Evolutionary conservation across 2,329 filamentous ascomycete genomes (phyloP).

Genomic region (Periconia sp.): DNA sequence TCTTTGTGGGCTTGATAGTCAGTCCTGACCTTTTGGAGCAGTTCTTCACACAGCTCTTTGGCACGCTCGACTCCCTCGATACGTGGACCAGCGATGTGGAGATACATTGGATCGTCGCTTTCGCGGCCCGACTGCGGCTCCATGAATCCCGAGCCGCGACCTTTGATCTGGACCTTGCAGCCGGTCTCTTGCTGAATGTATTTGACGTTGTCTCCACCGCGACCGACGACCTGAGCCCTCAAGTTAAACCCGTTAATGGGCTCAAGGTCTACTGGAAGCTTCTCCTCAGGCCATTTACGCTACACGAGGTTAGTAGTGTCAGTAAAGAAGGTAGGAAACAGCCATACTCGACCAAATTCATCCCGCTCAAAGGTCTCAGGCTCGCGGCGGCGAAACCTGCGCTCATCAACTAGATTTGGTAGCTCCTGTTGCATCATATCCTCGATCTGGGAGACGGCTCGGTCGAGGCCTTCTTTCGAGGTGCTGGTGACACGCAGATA

Average conservation of each 20-base stretch:
- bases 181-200: slow-evolving; percentile 96
- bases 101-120: slow-evolving; percentile 94
- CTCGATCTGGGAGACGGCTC: slow-evolving; percentile 85
- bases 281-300: slow-evolving; percentile 99
- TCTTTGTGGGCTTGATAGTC: slow-evolving; percentile 91
- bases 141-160: slow-evolving; percentile 91
- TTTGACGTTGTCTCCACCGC: slow-evolving; percentile 94
- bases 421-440: slow-evolving; percentile 96
- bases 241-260: slow-evolving; percentile 94
- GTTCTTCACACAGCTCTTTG: slow-evolving; percentile 86
- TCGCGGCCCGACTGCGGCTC: slow-evolving; percentile 87
- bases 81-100: slow-evolving; percentile 93
- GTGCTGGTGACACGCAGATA: slow-evolving; percentile 96
- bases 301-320: slow-evolving; percentile 49
- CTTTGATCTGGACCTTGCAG: slow-evolving; percentile 98
- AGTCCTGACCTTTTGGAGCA: slow-evolving; percentile 83
- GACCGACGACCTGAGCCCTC: slow-evolving; percentile 92
- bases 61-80: slow-evolving; percentile 83
- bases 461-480: slow-evolving; percentile 87
- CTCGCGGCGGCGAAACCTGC: slow-evolving; percentile 85
- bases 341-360: slow-evolving; percentile 81
- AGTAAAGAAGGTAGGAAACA: slow-evolving; percentile 1
- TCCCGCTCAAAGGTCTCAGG: slow-evolving; percentile 84
- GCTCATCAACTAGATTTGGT: slow-evolving; percentile 92
- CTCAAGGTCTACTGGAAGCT: slow-evolving; percentile 88